Evolutionary conservation across 768 basidiomycete species (phyloP), one percentile per base, ranked within the genome.

Genomic region (Amanita fuliginea): DNA sequence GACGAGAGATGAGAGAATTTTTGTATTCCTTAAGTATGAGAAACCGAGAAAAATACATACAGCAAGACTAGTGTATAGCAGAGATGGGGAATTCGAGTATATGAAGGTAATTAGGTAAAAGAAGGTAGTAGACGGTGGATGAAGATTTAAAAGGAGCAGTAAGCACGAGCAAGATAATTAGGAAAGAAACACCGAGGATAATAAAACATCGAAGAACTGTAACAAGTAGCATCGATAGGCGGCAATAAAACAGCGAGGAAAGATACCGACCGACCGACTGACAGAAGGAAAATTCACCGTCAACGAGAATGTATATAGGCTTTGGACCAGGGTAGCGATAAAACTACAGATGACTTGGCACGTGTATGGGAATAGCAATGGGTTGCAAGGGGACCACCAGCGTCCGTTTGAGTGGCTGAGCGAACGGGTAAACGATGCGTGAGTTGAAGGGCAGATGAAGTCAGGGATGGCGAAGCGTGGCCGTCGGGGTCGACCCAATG

Each of bases 51-150:
- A 42, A 50, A 50, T 50, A 50, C 49, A 50, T 50, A 50, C 5
- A 50, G 41, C 41, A 36, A 50, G 39, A 35, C 49, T 50, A 50
- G 41, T 50, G 41, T 50, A 50, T 50, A 50, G 33, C 30, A 49
- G 33, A 35, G 21, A 42, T 34, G 19, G 16, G 16, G 24, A 36
- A 33, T n/a, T n/a, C n/a, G n/a, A n/a, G n/a, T n/a, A n/a, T n/a
- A n/a, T 33, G 49, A 21, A 41, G 28, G 26, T 41, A 8, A 42
- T 43, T 42, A 50, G 42, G 18, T 21, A 22, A 39, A 21, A 34
- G 21, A 36, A n/a, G 14, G 34, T 36, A 26, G 33, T 37, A 39
- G 33, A n/a, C 13, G 21, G 19, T 42, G 47, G 16, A 40, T 34
- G 45, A 21, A 41, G 13, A 9, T 36, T 36, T 22, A 24, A 47